These are phyloP conservation scores for Cladorrhinum sp. DNA, from an alignment of 2,329 filamentous ascomycete genomes.

Conservation along the genomic window DNA sequence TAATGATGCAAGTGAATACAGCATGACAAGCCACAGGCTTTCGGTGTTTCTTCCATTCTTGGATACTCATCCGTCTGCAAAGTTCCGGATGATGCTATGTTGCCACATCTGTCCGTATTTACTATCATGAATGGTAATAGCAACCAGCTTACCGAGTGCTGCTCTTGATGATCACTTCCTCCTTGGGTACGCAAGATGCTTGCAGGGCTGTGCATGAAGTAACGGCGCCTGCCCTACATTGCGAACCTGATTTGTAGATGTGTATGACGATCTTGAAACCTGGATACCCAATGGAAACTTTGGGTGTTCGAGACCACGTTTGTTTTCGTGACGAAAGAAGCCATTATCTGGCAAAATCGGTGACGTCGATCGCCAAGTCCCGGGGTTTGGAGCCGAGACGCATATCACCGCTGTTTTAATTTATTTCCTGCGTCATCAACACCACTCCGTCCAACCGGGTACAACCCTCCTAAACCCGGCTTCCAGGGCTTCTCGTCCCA, in stretches of 20 bases:
- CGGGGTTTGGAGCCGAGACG: constrained; percentile 3
- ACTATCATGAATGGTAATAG: background rate
- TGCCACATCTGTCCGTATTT: background rate
- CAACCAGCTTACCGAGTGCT: background rate
- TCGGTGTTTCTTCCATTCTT: no score
- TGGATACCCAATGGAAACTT: background rate
- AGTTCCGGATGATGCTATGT: background rate
- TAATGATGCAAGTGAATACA: no score
- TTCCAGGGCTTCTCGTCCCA: background rate
- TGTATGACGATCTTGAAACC: background rate
- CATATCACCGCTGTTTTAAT: background rate
- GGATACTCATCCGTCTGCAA: no score
- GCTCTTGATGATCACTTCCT: background rate
- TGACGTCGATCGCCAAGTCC: constrained; percentile 10
- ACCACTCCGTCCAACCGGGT: background rate
- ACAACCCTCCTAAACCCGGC: background rate
- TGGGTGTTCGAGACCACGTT: background rate
- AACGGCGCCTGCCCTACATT: background rate
- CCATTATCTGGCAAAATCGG: background rate
- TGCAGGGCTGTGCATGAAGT: background rate
- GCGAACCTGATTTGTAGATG: background rate
- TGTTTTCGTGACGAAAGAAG: background rate
- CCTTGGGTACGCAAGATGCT: background rate
- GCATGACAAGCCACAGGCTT: no score
- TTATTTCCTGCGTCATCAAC: constrained; percentile 1